Evolutionary conservation across 2,329 filamentous ascomycete genomes (phyloP).

Genomic region (Diplodia intermedia): DNA sequence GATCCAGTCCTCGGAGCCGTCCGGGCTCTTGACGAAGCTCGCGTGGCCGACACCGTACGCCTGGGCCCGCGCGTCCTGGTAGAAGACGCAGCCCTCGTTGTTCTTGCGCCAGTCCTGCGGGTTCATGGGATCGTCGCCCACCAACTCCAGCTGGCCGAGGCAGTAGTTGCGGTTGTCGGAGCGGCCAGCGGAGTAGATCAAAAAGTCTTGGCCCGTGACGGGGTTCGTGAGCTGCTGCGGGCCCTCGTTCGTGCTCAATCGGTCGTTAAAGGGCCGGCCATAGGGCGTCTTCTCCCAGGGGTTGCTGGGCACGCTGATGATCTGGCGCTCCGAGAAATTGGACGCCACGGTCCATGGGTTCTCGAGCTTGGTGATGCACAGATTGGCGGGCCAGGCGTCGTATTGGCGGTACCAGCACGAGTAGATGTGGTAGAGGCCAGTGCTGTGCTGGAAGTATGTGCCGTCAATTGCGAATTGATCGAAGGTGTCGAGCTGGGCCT

Average conservation of each 20-base stretch:
- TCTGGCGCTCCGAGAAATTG: constrained; percentile 55
- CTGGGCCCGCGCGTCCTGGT: constrained; percentile 54
- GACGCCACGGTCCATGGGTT: constrained; percentile 57
- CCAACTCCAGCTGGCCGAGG: constrained; percentile 58
- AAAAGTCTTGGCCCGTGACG: constrained; percentile 51
- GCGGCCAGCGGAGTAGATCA: constrained; percentile 59
- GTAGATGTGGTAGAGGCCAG: constrained; percentile 49
- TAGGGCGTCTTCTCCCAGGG: constrained; percentile 62
- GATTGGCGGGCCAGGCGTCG: constrained; percentile 59
- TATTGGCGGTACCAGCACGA: constrained; percentile 53
- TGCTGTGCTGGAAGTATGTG: constrained; percentile 57
- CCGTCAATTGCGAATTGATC: constrained; percentile 63
- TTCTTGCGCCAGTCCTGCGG: constrained; percentile 57
- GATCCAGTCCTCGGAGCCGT: constrained; percentile 58
- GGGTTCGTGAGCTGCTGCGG: constrained; percentile 59
- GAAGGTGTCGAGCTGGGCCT: constrained; percentile 57
- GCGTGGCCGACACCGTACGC: constrained; percentile 60
- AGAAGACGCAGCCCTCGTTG: constrained; percentile 56
- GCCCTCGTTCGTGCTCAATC: constrained; percentile 58
- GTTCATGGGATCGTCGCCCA: constrained; percentile 59
- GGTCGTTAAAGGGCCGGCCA: constrained; percentile 54
- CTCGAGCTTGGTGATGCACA: constrained; percentile 59
- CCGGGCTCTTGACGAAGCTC: constrained; percentile 58
- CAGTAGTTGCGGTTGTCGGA: constrained; percentile 63
- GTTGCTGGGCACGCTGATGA: constrained; percentile 56